Percentiles rank a stretch among this genome's conserved stretches.
phyloP scores from a whole-genome alignment of 768 basidiomycete genomes.

The Auricularia heimuer region DNA sequence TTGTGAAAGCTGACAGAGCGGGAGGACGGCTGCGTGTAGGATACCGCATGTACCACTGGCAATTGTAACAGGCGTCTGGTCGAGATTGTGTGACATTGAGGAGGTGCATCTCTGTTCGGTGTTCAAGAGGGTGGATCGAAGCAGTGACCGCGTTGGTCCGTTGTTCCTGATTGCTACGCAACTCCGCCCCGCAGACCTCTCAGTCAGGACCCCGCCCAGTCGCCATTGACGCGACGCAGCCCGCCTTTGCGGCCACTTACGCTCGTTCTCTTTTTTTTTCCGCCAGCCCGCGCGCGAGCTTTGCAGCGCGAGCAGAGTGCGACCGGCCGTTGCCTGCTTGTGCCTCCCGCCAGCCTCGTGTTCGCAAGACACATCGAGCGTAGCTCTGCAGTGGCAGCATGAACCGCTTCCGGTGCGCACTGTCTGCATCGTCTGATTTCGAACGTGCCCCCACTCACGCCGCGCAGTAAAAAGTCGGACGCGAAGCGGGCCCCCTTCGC shows the following conservation, averaged over 20 bases:
- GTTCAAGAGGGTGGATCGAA: too few species aligned
- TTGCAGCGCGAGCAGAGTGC: too few species aligned
- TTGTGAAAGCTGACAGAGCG: neutral
- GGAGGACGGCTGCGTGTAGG: neutral
- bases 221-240: too few species aligned
- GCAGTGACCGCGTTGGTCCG: too few species aligned
- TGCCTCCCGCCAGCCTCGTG: neutral
- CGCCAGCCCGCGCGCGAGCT: too few species aligned
- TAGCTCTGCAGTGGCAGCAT: neutral
- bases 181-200: neutral
- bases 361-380: neutral
- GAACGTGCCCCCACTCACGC: conserved; percentile 15
- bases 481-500: conserved; percentile 33
- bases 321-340: too few species aligned
- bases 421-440: conserved; percentile 15
- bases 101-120: too few species aligned
- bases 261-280: neutral
- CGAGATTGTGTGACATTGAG: too few species aligned
- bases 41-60: neutral
- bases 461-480: conserved; percentile 69
- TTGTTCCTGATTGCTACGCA: neutral
- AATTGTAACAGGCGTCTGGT: neutral
- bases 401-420: conserved; percentile 4
- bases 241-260: neutral
- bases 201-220: neutral